These are phyloP conservation scores for Teunomyces atbi DNA, from an alignment of 805 yeast species.

Conservation along the genomic window DNA sequence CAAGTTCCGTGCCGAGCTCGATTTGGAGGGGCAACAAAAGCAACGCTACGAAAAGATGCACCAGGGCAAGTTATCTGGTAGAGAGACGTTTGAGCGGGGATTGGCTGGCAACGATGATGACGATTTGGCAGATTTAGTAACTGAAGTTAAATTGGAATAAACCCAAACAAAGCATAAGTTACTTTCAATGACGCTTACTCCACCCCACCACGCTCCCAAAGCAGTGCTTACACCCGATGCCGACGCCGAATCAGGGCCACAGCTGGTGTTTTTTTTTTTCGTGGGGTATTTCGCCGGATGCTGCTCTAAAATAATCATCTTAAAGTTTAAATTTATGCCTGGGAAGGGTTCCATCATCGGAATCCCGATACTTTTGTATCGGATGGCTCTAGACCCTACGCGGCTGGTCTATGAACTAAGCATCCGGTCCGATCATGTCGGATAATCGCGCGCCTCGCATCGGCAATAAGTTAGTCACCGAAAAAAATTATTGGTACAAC, in stretches of 20 bases:
- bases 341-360: background rate
- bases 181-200: background rate
- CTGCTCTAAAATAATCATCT: background rate
- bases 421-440: background rate
- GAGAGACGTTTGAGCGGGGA: constrained; percentile 87
- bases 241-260: background rate
- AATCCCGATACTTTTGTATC: background rate
- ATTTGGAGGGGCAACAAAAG: constrained; percentile 57
- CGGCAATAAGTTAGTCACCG: background rate
- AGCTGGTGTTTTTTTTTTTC: background rate
- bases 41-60: constrained; percentile 57
- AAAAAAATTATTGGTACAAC: background rate
- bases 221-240: background rate
- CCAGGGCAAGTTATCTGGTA: constrained; percentile 78
- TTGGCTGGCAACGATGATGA: constrained; percentile 64
- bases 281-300: background rate
- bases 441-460: background rate
- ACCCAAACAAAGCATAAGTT: constrained; percentile 5
- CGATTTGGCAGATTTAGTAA: constrained; percentile 17
- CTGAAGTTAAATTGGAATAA: constrained; percentile 5
- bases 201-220: background rate
- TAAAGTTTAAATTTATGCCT: background rate
- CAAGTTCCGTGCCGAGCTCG: constrained; percentile 68
- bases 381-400: background rate
- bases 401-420: background rate